Evolutionary conservation across 202 grass and related monocot genomes (phyloP), one percentile per base, ranked within the genome.

Genomic region (Carex arenaria): DNA sequence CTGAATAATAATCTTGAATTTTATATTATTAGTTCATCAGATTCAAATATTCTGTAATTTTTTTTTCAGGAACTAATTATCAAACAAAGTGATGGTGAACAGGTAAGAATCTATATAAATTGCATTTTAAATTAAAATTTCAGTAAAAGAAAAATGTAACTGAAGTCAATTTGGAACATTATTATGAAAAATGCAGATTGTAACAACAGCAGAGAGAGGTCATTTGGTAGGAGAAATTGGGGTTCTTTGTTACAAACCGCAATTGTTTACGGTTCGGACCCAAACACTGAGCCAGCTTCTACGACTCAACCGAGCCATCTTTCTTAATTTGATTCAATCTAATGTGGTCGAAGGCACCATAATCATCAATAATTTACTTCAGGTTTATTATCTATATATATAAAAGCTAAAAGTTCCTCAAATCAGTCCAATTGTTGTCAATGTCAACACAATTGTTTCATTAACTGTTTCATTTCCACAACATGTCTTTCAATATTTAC

Each of bases 151-250:
- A 20, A 84, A 86, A 77, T 34, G 26, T 32, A 72, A 62, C 38
- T 84, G n/a, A 73, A 83, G 54, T 80, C 55, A 85, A 49, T 82
- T 53, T 73, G 1, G 42, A 87, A 86, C 51, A n/a, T 76, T 63
- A 22, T 60, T 72, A 14, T 82, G 32, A 70, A 51, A 72, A 85
- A 23, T 89, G 72, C 83, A 99, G 96, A 65, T 88, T 18, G 53
- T 62, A 38, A 82, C 81, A 66, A 79, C 87, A 61, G 88, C 89
- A 60, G 89, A 81, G 54, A 86, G 84, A 52, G 96, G 96, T 85
- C 93, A 94, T 60, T 77, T 94, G 81, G 84, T 99, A 86, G 96
- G 96, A 91, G 96, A 95, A 87, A 92, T 99, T 69, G 96, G 96
- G 3, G 87, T 99, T 85, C 91, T 99, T 90, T 99, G 96, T 40